Base-by-base conservation (phyloP, 805 yeast species). In the Barnettozyma pratensis region DNA sequence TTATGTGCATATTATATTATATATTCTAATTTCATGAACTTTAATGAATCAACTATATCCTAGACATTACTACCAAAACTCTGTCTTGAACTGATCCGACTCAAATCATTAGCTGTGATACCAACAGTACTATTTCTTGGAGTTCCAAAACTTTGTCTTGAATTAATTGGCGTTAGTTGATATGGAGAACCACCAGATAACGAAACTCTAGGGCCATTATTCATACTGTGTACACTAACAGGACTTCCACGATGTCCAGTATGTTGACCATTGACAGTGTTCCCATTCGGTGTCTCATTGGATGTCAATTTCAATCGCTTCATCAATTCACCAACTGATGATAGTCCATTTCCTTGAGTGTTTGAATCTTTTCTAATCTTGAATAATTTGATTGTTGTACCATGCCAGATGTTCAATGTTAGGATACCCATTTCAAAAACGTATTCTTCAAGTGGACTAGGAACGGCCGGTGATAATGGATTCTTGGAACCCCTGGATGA, bases 241-340 rank as follows among this genome's bases (percentile, higher is more conserved):
- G 26, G 19, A 26, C 44, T 41, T 32, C 44, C 44, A 32, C 32
- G 37, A 26, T 32, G 37, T 10, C 25, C 6, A 42, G 10, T 8
- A 54, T 51, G 6, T 43, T 47, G 14, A 11, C 30, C 41, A 46
- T 52, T 30, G 58, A 37, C 50, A 10, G 30, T 29, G 26, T 31
- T 35, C 28, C 38, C 27, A 25, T 54, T 27, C 4, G 58, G 51
- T 44, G 64, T 62, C 42, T 63, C 50, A 10, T 35, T 19, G 12
- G 47, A 31, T 9, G 42, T 62, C 41, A 71, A 54, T 49, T 69
- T 65, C 32, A 72, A 64, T 45, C 66, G 63, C 44, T 62, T 69
- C 57, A 72, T 55, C 43, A 72, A 62, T 8, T 70, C 70, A 5
- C 69, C 65, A 63, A 71, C 65, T 50, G 71, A 74, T 27, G 70